phyloP scores from a whole-genome alignment of 305 asterid genomes.

The Euphrasia arctica region DNA sequence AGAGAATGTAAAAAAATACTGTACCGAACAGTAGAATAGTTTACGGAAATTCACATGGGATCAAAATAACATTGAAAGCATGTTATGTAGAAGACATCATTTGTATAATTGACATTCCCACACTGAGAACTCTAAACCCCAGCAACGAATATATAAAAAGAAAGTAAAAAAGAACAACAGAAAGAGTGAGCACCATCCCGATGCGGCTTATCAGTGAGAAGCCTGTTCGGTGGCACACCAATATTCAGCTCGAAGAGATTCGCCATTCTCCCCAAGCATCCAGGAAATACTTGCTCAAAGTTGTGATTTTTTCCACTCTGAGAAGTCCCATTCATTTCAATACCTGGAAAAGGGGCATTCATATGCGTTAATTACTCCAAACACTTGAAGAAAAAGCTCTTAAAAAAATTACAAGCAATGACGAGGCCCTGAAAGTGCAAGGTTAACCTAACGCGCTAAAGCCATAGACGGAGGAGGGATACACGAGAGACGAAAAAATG shows the following conservation, averaged over 20 bases:
- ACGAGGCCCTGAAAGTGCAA: conserved; percentile 19
- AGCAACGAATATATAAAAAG: not conserved
- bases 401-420: conserved; percentile 3
- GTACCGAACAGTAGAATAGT: too few species aligned
- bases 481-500: too few species aligned
- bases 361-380: not conserved
- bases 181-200: conserved; percentile 47
- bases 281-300: conserved; percentile 62
- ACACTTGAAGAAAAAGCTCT: conserved; percentile 6
- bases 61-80: not conserved
- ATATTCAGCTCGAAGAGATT: conserved; percentile 72
- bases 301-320: conserved; percentile 37
- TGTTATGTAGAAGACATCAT: not conserved
- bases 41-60: not conserved
- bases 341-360: conserved; percentile 41
- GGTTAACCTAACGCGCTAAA: too few species aligned
- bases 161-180: conserved; percentile 3
- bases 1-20: too few species aligned
- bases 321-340: conserved; percentile 64
- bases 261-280: conserved; percentile 92
- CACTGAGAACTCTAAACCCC: conserved; percentile 18
- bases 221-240: conserved; percentile 55
- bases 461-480: too few species aligned
- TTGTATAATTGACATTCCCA: not conserved
- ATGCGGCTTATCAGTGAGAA: conserved; percentile 76